Percentiles rank a stretch among this genome's conserved stretches.
These are phyloP conservation scores for Orobanche coerulescens DNA, from an alignment of 257 asterid genomes.

Conservation along the genomic window DNA sequence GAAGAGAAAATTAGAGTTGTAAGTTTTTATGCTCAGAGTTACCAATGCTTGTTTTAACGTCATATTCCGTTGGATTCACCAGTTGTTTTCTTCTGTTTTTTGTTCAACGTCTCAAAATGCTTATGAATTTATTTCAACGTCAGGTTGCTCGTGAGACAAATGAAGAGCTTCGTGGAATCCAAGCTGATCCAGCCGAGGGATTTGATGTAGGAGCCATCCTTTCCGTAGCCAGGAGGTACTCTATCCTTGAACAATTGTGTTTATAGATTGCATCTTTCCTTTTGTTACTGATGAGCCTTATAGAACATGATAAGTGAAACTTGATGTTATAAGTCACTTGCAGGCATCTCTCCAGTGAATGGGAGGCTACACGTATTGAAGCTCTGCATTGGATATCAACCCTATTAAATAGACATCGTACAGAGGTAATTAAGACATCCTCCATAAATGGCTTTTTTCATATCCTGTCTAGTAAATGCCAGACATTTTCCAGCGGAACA, in stretches of 20 bases:
- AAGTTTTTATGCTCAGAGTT: slow-evolving; percentile 29
- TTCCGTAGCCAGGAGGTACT: slow-evolving; percentile 80
- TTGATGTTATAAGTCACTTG: slow-evolving; percentile 9
- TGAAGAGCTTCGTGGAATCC: slow-evolving; percentile 83
- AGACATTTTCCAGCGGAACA: not conserved
- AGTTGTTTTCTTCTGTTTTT: not conserved
- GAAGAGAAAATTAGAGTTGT: slow-evolving; percentile 98
- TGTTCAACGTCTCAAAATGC: slow-evolving; percentile 17
- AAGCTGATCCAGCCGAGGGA: slow-evolving; percentile 81
- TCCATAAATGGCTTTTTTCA: not conserved
- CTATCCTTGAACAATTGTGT: slow-evolving; percentile 13
- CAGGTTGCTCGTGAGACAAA: slow-evolving; percentile 98
- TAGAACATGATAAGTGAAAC: not conserved
- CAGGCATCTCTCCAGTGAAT: slow-evolving; percentile 86
- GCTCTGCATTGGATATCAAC: slow-evolving; percentile 88
- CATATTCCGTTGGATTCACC: slow-evolving; percentile 9
- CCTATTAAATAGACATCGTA: slow-evolving; percentile 61
- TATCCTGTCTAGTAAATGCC: not conserved
- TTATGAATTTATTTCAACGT: slow-evolving; percentile 18
- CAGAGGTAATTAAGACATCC: slow-evolving; percentile 45
- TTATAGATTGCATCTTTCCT: slow-evolving; percentile 5
- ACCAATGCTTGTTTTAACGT: slow-evolving; percentile 7
- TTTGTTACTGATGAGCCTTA: slow-evolving; percentile 10
- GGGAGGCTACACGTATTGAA: slow-evolving; percentile 98
- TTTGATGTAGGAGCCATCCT: slow-evolving; percentile 89